A percentile compares a stretch with the other conserved stretches of the same genome.
These are phyloP conservation scores for Stemphylium vesicarium DNA, from an alignment of 2,329 filamentous ascomycete genomes.

Conservation along the genomic window DNA sequence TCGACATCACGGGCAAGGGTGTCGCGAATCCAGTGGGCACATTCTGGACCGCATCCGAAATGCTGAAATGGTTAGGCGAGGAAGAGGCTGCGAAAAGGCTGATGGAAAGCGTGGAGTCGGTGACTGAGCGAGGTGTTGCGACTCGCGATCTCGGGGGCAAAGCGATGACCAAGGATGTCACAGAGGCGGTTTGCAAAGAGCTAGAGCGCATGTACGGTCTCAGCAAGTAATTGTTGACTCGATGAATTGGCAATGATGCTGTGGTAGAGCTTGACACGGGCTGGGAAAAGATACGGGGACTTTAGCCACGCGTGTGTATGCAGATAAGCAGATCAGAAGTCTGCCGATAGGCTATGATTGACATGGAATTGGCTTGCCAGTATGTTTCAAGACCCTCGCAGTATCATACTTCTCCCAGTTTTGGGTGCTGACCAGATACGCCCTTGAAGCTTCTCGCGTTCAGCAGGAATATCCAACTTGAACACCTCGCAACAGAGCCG, in stretches of 20 bases:
- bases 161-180: slow-evolving; percentile 51
- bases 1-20: slow-evolving; percentile 65
- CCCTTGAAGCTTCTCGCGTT: no score
- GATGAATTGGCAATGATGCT: background rate
- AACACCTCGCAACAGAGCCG: background rate
- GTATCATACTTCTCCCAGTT: no score
- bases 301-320: no score
- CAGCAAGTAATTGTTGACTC: background rate
- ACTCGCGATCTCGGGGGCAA: slow-evolving; percentile 62
- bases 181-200: slow-evolving; percentile 51
- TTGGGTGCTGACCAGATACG: no score
- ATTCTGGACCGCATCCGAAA: slow-evolving; percentile 65
- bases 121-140: slow-evolving; percentile 59
- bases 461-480: background rate
- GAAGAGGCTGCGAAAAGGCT: slow-evolving; percentile 57
- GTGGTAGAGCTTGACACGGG: background rate
- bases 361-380: no score
- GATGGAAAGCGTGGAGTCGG: slow-evolving; percentile 60
- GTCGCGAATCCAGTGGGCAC: slow-evolving; percentile 64
- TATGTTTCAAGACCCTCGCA: no score
- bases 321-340: no score
- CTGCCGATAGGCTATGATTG: no score
- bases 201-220: slow-evolving; percentile 33
- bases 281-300: no score
- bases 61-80: slow-evolving; percentile 65